These are phyloP conservation scores for Dimargaris verticillata DNA, from an alignment of 192 early-diverging fungal species.

Conservation along the genomic window DNA sequence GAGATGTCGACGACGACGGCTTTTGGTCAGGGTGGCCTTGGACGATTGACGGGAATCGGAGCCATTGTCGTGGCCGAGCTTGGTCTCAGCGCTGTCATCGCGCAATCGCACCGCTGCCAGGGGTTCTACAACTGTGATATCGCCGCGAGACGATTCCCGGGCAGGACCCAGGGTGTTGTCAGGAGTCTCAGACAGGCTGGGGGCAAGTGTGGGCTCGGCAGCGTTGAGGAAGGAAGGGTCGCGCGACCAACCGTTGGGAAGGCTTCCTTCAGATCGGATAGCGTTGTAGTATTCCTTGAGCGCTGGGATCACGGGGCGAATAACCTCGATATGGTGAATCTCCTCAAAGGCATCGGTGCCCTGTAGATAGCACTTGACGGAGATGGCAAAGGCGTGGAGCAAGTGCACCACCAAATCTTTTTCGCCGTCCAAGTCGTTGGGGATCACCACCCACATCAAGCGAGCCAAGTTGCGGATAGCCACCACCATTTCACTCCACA, in stretches of 20 bases:
- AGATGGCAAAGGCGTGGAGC: slow-evolving; percentile 55
- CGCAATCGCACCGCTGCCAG: slow-evolving; percentile 8
- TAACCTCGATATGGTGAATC: background rate
- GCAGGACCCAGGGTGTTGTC: background rate
- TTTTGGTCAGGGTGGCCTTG: slow-evolving; percentile 12
- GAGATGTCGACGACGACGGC: background rate
- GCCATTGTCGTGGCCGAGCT: slow-evolving; percentile 7
- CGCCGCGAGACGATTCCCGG: background rate
- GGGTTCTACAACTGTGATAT: background rate
- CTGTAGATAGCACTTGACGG: slow-evolving; percentile 73
- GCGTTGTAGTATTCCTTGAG: slow-evolving; percentile 3
- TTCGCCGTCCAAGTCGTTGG: slow-evolving; percentile 31
- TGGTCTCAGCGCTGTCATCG: slow-evolving; percentile 12
- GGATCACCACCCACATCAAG: slow-evolving; percentile 50
- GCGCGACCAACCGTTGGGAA: slow-evolving; percentile 3
- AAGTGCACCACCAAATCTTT: slow-evolving; percentile 67
- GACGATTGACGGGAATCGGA: background rate
- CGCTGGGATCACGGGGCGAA: slow-evolving; percentile 4
- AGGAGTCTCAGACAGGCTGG: background rate
- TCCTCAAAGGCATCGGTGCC: slow-evolving; percentile 15
- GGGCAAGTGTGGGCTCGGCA: background rate
- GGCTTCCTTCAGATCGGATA: background rate
- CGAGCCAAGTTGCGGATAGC: slow-evolving; percentile 63
- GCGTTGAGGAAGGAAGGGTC: background rate
- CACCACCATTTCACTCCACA: slow-evolving; percentile 56